Conservation (phyloP, 2,329 filamentous ascomycete species). For the Fusarium sp. region DNA sequence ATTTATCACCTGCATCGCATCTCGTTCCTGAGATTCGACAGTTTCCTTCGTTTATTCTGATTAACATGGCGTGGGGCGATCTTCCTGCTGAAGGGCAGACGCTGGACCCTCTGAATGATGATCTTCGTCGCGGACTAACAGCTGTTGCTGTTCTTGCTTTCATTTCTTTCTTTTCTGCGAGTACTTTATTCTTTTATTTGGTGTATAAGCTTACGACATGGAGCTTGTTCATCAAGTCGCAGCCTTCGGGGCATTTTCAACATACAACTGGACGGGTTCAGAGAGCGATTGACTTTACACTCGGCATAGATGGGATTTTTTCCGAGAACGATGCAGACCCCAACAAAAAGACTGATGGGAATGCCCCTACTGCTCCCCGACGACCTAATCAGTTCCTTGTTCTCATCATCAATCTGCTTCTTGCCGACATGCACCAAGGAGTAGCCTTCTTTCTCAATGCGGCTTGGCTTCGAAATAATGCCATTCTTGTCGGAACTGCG, state of each 20-base stretch:
- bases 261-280: conserved; percentile 36
- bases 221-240: conserved; percentile 43
- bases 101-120: conserved; percentile 38
- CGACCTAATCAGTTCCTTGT: conserved; percentile 75
- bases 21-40: not conserved
- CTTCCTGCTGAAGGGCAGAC: conserved; percentile 41
- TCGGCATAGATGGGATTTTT: conserved; percentile 54
- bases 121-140: conserved; percentile 46
- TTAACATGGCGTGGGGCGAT: conserved; percentile 45
- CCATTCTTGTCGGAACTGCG: conserved; percentile 64
- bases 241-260: conserved; percentile 10
- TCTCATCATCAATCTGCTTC: conserved; percentile 75
- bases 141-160: conserved; percentile 49
- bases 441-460: conserved; percentile 73
- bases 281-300: conserved; percentile 50
- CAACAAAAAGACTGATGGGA: not conserved
- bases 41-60: not conserved
- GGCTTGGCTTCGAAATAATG: conserved; percentile 67
- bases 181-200: conserved; percentile 49
- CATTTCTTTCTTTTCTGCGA: conserved; percentile 49
- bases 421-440: conserved; percentile 76
- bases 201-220: conserved; percentile 50
- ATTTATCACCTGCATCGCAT: conserved; percentile 5
- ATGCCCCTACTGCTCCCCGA: conserved; percentile 36
- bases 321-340: conserved; percentile 16